Evolutionary conservation across 2,329 filamentous ascomycete genomes (phyloP), one percentile per base, ranked within the genome.

Genomic region (Orbilia ellipsospora): DNA sequence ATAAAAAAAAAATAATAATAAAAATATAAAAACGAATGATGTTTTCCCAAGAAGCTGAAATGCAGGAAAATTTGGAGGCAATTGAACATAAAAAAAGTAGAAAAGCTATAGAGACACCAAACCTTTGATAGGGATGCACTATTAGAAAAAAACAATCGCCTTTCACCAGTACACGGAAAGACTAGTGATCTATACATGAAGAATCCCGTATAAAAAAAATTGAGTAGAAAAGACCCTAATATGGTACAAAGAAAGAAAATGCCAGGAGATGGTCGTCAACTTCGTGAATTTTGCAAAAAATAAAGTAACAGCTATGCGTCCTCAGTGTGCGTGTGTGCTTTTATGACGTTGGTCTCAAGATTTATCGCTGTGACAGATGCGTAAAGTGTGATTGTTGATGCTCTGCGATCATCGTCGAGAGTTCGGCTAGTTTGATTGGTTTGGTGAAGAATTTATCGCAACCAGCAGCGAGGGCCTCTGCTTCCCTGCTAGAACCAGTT

Each of bases 401-500:
- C 31, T 73, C 61, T 28, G 51, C 28, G 15, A 67, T 75, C 28
- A 59, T 31, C 23, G 45, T 60, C 20, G 45, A 63, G 52, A 68
- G 50, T 13, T 59, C 55, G 18, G 51, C 45, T 20, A 68, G 18
- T 50, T 54, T 65, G 7, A 68, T 61, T 8, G 66, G 66, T 44
- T 75, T 75, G 13, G 66, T 64, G 26, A 63, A 70, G 60, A 69
- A 75, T 50, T 48, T 65, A 23, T 68, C 45, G 20, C 66, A 75
- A 18, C 72, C 72, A 15, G 72, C 72, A 16, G 40, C 54, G 8
- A 75, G 80, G 5, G 82, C 82, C 61, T 82, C 81, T 10, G 78
- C 78, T 65, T 82, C 80, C 67, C 83, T 82, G 31, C 79, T 79
- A 15, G 61, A 65, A 23, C 82, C 82, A 2, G 82, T 83, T 23